Percentiles rank a stretch among this genome's conserved stretches.
Conservation (phyloP, 148 eudicot species). For the Camellia japonica region DNA sequence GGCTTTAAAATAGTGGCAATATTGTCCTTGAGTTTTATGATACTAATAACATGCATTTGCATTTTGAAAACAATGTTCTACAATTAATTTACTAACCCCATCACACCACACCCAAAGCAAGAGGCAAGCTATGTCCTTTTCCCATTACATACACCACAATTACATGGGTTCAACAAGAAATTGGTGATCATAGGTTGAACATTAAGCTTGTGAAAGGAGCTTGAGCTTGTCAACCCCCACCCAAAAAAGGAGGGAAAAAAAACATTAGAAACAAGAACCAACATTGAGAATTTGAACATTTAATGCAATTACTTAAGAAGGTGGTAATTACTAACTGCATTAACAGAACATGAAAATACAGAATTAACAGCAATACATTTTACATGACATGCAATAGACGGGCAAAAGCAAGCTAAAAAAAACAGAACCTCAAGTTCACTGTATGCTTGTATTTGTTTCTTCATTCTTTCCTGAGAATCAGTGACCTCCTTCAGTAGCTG, state of each 20-base stretch:
- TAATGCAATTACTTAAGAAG: not conserved
- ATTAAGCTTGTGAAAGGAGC: not conserved
- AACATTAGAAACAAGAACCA: not conserved
- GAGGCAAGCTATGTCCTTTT: not conserved
- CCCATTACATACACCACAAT: not conserved
- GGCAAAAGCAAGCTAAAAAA: not conserved
- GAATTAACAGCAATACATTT: not conserved
- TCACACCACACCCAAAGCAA: not conserved
- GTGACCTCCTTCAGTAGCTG: slow-evolving; percentile 77
- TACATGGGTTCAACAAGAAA: slow-evolving; percentile 8
- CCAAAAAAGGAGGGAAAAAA: no score
- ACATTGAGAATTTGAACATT: not conserved
- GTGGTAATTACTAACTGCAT: not conserved
- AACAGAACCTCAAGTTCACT: slow-evolving; percentile 69
- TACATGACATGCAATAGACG: no score
- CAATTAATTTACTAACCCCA: not conserved
- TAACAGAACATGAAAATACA: not conserved
- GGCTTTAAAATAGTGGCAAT: not conserved
- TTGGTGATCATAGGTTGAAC: not conserved
- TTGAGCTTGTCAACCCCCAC: not conserved
- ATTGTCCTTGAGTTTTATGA: not conserved
- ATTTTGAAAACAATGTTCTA: not conserved
- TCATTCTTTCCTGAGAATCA: slow-evolving; percentile 65
- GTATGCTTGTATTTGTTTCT: slow-evolving; percentile 61
- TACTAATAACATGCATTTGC: not conserved